Conservation (phyloP, 768 basidiomycete species). For the Phaeotremella skinneri region DNA sequence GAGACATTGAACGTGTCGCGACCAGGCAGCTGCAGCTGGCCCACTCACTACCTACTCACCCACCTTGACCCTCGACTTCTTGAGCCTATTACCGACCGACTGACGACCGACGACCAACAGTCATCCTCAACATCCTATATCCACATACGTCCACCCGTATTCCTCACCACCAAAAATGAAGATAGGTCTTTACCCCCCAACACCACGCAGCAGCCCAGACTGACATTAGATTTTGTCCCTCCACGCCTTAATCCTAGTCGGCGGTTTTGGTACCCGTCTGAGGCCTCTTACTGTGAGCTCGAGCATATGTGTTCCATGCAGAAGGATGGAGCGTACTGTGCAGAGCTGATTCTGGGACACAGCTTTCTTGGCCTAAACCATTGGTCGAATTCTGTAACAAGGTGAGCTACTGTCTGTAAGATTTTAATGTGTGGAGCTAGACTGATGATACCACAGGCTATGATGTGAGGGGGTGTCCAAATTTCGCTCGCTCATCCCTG, state of each 20-base stretch:
- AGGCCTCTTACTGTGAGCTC: constrained; percentile 54
- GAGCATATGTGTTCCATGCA: background rate
- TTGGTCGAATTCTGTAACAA: constrained; percentile 55
- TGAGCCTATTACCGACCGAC: too few relatives aligned
- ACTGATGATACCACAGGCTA: constrained; percentile 45
- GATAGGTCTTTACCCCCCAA: constrained; percentile 31
- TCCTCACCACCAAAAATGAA: constrained; percentile 38
- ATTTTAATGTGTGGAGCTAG: background rate
- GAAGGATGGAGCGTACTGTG: background rate
- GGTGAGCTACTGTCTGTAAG: constrained; percentile 15
- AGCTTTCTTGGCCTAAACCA: constrained; percentile 55
- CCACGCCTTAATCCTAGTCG: constrained; percentile 55
- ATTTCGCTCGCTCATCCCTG: too few relatives aligned
- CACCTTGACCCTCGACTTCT: background rate
- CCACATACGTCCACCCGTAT: background rate
- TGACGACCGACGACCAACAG: background rate
- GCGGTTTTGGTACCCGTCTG: constrained; percentile 57
- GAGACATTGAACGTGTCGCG: background rate
- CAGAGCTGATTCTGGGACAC: constrained; percentile 6
- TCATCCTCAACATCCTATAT: constrained; percentile 12
- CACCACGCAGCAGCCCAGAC: constrained; percentile 1
- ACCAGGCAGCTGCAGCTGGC: background rate
- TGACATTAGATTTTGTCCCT: constrained; percentile 1
- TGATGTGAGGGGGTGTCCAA: constrained; percentile 54
- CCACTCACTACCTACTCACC: background rate